These are phyloP conservation scores for Aspergillus spinulosporus DNA, from an alignment of 2,329 filamentous ascomycete species.

Conservation along the genomic window DNA sequence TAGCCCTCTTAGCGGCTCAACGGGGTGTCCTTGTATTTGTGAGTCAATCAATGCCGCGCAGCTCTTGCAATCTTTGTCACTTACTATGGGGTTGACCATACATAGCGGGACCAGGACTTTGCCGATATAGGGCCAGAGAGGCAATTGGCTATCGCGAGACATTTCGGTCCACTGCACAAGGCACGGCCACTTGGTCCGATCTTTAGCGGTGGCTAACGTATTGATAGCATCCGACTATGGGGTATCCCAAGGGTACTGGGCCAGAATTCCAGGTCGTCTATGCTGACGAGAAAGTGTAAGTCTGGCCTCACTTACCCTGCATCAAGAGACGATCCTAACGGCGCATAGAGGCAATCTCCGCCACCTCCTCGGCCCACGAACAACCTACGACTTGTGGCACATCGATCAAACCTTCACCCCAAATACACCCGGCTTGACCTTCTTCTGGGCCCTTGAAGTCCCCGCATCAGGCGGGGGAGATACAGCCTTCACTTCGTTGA, in stretches of 20 bases:
- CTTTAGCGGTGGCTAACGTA: not conserved
- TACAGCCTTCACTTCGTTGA: slow-evolving; percentile 15
- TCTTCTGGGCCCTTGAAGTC: slow-evolving; percentile 17
- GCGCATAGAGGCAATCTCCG: slow-evolving; percentile 11
- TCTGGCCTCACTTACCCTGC: not conserved
- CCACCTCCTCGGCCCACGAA: slow-evolving; percentile 10
- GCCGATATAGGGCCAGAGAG: slow-evolving; percentile 11
- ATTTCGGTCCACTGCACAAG: slow-evolving; percentile 15
- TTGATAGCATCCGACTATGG: slow-evolving; percentile 15
- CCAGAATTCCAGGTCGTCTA: slow-evolving; percentile 17
- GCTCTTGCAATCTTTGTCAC: too few relatives aligned
- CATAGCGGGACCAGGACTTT: slow-evolving; percentile 16
- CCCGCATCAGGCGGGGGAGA: slow-evolving; percentile 14
- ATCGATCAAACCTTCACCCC: slow-evolving; percentile 16
- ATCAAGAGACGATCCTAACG: not conserved
- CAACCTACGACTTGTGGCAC: slow-evolving; percentile 17
- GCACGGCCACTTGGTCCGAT: not conserved
- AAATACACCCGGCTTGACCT: slow-evolving; percentile 13
- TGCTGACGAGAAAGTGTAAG: slow-evolving; percentile 18
- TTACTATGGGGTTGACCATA: not conserved
- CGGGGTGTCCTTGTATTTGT: slow-evolving; percentile 17
- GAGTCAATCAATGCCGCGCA: not conserved
- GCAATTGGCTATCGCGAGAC: slow-evolving; percentile 8
- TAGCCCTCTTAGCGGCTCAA: slow-evolving; percentile 14
- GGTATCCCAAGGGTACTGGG: slow-evolving; percentile 13